A percentile compares a stretch with the other conserved stretches of the same genome.
These are phyloP conservation scores for Fomitopsis palustris DNA, from an alignment of 1,284 basidiomycete species.

Conservation along the genomic window DNA sequence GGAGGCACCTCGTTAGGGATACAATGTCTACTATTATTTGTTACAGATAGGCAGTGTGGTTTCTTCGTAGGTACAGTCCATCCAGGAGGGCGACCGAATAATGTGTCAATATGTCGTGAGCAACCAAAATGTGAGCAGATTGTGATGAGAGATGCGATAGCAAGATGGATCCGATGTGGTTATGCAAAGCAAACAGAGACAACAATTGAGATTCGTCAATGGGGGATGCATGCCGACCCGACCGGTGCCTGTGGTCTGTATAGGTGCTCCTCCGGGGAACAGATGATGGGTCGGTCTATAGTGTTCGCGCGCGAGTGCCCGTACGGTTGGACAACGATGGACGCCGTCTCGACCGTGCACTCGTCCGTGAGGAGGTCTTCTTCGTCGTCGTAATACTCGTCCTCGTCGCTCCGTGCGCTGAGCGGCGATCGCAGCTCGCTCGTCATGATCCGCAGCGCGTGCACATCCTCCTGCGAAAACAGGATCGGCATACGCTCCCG, in stretches of 20 bases:
- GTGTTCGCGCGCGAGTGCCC: constrained; percentile 4
- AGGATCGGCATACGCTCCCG: not conserved
- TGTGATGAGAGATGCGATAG: not conserved
- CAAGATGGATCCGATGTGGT: not conserved
- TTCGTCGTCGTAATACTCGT: not conserved
- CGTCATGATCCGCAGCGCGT: not conserved
- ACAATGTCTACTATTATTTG: not conserved
- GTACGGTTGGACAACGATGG: constrained; percentile 6
- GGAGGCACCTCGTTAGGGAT: not conserved
- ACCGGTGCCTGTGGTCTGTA: not conserved
- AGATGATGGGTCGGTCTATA: not conserved
- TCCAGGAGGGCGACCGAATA: not conserved
- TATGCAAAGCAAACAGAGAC: not conserved
- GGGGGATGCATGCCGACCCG: not conserved
- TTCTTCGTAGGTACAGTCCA: not conserved
- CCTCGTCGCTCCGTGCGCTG: not conserved
- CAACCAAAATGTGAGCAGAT: not conserved
- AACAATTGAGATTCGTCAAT: not conserved
- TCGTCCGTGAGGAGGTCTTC: constrained; percentile 3
- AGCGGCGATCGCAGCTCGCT: not conserved
- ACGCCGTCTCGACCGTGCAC: constrained; percentile 5
- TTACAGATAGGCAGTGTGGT: not conserved
- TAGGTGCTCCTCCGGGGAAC: not conserved
- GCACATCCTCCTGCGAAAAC: constrained; percentile 1
- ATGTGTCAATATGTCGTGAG: not conserved